Conservation (phyloP, 148 eudicot genomes). For the Silene latifolia region DNA sequence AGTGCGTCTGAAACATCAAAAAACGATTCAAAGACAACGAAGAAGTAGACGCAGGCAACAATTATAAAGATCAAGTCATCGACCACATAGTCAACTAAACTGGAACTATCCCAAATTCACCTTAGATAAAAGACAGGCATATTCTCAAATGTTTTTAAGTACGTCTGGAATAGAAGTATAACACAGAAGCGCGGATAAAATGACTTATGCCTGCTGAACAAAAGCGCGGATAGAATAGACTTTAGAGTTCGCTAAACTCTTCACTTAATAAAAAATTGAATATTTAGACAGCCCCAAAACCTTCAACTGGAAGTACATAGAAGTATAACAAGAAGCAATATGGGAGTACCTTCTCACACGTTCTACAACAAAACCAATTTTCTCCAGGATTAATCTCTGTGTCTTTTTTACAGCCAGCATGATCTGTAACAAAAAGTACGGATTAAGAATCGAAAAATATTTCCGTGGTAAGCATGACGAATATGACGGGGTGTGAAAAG, state of each 20-base stretch:
- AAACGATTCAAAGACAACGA: conserved; percentile 12
- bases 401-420: conserved; percentile 56
- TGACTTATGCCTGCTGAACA: background rate
- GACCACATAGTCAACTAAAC: background rate
- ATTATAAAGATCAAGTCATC: background rate
- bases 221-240: background rate
- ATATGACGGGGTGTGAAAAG: background rate
- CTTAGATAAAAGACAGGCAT: background rate
- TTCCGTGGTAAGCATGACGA: background rate
- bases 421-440: conserved; percentile 48
- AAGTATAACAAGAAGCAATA: background rate
- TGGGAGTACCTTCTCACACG: conserved; percentile 67
- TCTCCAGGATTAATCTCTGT: conserved; percentile 37
- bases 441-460: conserved; percentile 1
- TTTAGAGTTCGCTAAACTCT: background rate
- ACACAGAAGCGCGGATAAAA: background rate
- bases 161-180: no score
- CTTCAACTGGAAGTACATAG: background rate
- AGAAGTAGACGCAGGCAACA: background rate
- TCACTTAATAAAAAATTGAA: background rate
- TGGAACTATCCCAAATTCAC: background rate
- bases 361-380: conserved; percentile 70
- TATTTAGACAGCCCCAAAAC: background rate
- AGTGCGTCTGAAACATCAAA: conserved; percentile 49
- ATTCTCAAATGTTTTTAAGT: no score